Percentiles rank a stretch among this genome's conserved stretches.
Evolutionary conservation across 1,284 basidiomycete species (phyloP).

Genomic region (Bjerkandera adusta): DNA sequence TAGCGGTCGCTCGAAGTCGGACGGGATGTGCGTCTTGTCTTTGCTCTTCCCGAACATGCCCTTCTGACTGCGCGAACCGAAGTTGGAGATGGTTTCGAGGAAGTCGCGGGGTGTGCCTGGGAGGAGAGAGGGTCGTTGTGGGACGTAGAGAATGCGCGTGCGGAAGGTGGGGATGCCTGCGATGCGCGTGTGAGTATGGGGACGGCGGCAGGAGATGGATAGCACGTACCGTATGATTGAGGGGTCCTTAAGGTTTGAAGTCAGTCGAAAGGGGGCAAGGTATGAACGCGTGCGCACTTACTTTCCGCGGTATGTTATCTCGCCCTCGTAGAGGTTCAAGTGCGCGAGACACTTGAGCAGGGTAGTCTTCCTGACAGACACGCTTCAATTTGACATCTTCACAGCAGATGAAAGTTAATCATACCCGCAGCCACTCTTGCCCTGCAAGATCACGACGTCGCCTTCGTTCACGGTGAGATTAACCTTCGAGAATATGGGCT

Average conservation of each 20-base stretch:
- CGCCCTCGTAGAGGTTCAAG: slow-evolving; percentile 69
- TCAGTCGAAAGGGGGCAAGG: neutral
- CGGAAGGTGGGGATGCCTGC: slow-evolving; percentile 75
- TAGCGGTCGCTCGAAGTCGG: slow-evolving; percentile 41
- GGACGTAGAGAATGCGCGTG: slow-evolving; percentile 78
- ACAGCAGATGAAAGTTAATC: neutral
- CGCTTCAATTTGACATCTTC: neutral
- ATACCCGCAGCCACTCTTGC: slow-evolving; percentile 72
- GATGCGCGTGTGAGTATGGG: slow-evolving; percentile 2
- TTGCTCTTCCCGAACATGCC: slow-evolving; percentile 14
- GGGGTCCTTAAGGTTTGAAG: slow-evolving; percentile 41
- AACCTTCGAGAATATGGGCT: slow-evolving; percentile 53
- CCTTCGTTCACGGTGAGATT: slow-evolving; percentile 62
- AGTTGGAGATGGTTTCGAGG: slow-evolving; percentile 52
- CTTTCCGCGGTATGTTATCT: slow-evolving; percentile 66
- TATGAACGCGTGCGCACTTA: slow-evolving; percentile 32
- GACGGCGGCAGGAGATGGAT: neutral
- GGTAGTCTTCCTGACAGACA: slow-evolving; percentile 63
- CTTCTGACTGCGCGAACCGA: slow-evolving; percentile 46
- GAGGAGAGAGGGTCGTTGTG: slow-evolving; percentile 82
- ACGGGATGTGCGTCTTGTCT: slow-evolving; percentile 17
- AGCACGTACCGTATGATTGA: slow-evolving; percentile 46
- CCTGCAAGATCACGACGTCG: slow-evolving; percentile 73
- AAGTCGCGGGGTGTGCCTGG: slow-evolving; percentile 78
- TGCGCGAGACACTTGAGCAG: slow-evolving; percentile 82